Percentiles rank a stretch among this genome's conserved stretches.
Evolutionary conservation across 2,329 filamentous ascomycete species (phyloP).

Genomic region (Fusarium robinianum): DNA sequence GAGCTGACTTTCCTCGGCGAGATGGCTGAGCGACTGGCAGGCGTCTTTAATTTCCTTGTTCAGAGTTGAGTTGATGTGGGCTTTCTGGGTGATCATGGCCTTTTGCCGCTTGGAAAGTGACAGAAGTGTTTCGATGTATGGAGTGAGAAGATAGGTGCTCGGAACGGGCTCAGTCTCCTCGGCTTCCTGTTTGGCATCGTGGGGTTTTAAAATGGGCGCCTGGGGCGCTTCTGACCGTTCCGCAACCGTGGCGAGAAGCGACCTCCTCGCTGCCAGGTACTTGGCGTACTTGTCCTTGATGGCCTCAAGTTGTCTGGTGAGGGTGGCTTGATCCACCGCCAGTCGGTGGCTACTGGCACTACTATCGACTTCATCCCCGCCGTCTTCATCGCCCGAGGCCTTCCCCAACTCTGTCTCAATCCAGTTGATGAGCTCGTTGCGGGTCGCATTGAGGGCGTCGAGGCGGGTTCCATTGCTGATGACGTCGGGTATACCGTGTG

Average conservation of each 20-base stretch:
- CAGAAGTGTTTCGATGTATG: constrained; percentile 60
- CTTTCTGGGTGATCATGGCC: constrained; percentile 60
- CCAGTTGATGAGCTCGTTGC: constrained; percentile 66
- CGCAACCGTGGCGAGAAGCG: constrained; percentile 50
- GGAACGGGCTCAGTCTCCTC: constrained; percentile 26
- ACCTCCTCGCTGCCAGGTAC: constrained; percentile 56
- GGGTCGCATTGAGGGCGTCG: constrained; percentile 58
- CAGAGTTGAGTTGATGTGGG: constrained; percentile 57
- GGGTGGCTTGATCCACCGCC: constrained; percentile 33
- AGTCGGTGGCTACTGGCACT: constrained; percentile 28
- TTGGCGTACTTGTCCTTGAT: constrained; percentile 59
- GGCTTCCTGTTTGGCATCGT: constrained; percentile 9
- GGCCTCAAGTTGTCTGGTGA: constrained; percentile 48
- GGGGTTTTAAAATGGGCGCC: constrained; percentile 26
- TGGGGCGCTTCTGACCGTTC: constrained; percentile 39
- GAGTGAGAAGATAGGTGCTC: constrained; percentile 53
- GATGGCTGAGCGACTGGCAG: constrained; percentile 54
- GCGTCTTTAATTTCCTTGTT: constrained; percentile 56
- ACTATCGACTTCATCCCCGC: constrained; percentile 33
- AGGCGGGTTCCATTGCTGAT: constrained; percentile 50
- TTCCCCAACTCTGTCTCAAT: constrained; percentile 65
- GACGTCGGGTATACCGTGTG: constrained; percentile 43
- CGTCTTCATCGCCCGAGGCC: constrained; percentile 48
- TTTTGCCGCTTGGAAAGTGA: constrained; percentile 61
- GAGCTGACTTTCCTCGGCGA: constrained; percentile 66